Evolutionary conservation across 2,329 filamentous ascomycete genomes (phyloP).

Genomic region (Neocucurbitaria cava): DNA sequence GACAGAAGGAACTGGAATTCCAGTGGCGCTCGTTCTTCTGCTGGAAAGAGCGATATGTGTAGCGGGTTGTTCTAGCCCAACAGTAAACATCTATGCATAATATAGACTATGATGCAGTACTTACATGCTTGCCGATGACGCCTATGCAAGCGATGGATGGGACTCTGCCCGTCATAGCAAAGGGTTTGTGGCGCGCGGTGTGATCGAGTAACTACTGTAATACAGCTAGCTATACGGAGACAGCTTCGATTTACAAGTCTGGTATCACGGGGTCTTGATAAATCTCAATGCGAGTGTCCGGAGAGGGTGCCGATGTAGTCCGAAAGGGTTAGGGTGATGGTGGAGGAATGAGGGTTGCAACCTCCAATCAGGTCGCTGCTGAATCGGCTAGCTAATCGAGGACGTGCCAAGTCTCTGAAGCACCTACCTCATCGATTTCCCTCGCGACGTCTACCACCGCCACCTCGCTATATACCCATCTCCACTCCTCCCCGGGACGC

Average conservation of each 20-base stretch:
- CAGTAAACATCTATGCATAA: constrained; percentile 9
- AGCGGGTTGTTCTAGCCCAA: constrained; percentile 84
- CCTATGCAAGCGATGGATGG: constrained; percentile 91
- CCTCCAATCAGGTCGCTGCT: constrained; percentile 41
- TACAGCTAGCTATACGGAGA: neutral
- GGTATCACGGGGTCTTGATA: constrained; percentile 6
- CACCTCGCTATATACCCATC: constrained; percentile 42
- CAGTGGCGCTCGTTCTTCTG: constrained; percentile 75
- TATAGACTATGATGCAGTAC: constrained; percentile 27
- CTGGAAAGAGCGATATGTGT: constrained; percentile 86
- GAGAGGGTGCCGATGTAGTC: constrained; percentile 28
- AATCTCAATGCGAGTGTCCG: constrained; percentile 7
- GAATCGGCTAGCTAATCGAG: constrained; percentile 40
- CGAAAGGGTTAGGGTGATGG: constrained; percentile 34
- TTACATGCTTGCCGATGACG: constrained; percentile 90
- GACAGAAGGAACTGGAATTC: constrained; percentile 93
- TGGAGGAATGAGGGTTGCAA: constrained; percentile 15
- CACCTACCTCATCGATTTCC: constrained; percentile 40
- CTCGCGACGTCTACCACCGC: constrained; percentile 35
- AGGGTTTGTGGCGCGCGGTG: neutral
- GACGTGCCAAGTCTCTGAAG: constrained; percentile 30
- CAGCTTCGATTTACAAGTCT: neutral
- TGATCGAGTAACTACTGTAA: neutral
- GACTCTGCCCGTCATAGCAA: constrained; percentile 55
- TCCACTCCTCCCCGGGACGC: constrained; percentile 45